Base-by-base conservation (phyloP, 179 eudicot genomes). In the Beta corolliflora region DNA sequence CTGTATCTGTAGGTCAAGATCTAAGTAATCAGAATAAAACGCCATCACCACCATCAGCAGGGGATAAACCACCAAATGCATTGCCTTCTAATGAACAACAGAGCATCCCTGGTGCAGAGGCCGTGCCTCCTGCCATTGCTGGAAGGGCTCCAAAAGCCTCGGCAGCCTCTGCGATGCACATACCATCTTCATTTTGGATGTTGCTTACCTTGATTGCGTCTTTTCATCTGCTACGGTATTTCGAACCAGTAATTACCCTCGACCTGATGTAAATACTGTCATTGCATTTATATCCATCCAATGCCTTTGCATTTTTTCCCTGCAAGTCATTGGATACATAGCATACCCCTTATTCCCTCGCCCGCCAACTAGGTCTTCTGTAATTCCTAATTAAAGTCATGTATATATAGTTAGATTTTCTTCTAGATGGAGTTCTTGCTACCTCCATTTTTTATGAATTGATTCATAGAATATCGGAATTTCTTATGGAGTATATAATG, bases 41-140 rank as follows among this genome's bases (percentile, higher is more conserved):
- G 66, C 87, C 98, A 55, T 65, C 84, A 56, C 84, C 90, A 58
- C 86, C 91, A 63, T 77, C 90, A n/a, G 71, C 85, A 7, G 71
- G 81, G n/a, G 83, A 79, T 78, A 84, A 83, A 19, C 72, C 91
- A 12, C 84, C 93, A 0, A 91, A 82, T 67, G 84, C 95, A 77
- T 80, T 96, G 81, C 99, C 98, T 3, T 77, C 91, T 65, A 80
- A 88, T 11, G 95, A 90, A 84, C 90, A 92, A 80, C 93, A 92
- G 81, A 92, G 82, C 55, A 58, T 82, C 3, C 89, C 90, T 29
- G 85, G 84, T 69, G 89, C 86, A 13, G 90, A 84, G 53, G 98
- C 93, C 25, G 89, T 90, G 72, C 83, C 93, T 79, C 97, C 97
- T 29, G 97, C 96, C 25, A 83, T 92, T 80, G 94, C 99, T 56